Conservation (phyloP, 805 yeast species). For the Clavispora santaluciae region DNA sequence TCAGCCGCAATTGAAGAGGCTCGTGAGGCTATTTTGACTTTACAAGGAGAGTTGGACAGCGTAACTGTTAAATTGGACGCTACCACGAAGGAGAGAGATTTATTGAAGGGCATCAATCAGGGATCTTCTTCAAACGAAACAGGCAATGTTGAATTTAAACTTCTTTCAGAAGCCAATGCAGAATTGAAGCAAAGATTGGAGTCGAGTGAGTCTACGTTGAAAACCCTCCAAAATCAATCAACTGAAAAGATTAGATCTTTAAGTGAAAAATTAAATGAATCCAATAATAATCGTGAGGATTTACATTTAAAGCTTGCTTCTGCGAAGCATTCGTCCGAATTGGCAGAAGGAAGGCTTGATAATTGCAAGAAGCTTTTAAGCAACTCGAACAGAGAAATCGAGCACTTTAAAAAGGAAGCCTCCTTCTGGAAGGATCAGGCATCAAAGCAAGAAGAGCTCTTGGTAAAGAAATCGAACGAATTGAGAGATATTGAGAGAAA, state of each 20-base stretch:
- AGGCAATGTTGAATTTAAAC: constrained; percentile 16
- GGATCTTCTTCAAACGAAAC: constrained; percentile 4
- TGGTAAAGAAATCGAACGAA: constrained; percentile 41
- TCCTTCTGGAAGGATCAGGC: constrained; percentile 39
- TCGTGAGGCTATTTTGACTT: constrained; percentile 57
- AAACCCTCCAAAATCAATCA: constrained; percentile 33
- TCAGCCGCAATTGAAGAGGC: constrained; percentile 56
- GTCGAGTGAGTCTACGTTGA: constrained; percentile 35
- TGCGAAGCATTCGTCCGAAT: constrained; percentile 48
- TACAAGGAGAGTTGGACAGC: constrained; percentile 54
- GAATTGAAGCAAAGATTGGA: constrained; percentile 31
- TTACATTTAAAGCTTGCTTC: constrained; percentile 47
- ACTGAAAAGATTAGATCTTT: constrained; percentile 43
- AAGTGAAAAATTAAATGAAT: constrained; percentile 28
- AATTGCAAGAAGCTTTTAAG: constrained; percentile 32
- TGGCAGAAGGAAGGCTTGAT: constrained; percentile 50
- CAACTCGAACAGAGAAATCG: constrained; percentile 24
- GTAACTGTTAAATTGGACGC: constrained; percentile 50
- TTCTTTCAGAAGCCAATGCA: constrained; percentile 22
- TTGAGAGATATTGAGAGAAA: constrained; percentile 48
- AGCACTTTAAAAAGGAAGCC: constrained; percentile 24
- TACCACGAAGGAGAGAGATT: constrained; percentile 64
- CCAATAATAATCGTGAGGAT: constrained; percentile 31
- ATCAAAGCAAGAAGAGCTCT: constrained; percentile 32
- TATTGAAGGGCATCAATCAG: constrained; percentile 36